Evolutionary conservation across 805 yeast genomes (phyloP).

Genomic region (Yamadazyma tumulicola): DNA sequence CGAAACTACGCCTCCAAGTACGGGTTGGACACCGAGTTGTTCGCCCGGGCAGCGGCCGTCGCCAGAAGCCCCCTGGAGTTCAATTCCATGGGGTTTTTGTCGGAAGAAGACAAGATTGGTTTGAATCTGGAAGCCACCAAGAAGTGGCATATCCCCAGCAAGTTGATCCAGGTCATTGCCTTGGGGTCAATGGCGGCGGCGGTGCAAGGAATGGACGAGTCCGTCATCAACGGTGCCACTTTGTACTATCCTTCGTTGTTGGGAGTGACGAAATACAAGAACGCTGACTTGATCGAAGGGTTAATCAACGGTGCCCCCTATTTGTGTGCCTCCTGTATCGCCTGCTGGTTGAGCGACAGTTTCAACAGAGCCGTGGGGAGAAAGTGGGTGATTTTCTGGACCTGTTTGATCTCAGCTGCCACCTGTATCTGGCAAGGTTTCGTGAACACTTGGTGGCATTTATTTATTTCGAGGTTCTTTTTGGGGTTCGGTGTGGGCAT

Average conservation of each 20-base stretch:
- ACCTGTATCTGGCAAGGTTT: conserved; percentile 72
- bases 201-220: conserved; percentile 75
- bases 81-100: conserved; percentile 52
- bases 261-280: conserved; percentile 40
- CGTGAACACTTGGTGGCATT: conserved; percentile 56
- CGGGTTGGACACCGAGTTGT: conserved; percentile 53
- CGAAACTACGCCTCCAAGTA: conserved; percentile 58
- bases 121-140: conserved; percentile 46
- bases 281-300: conserved; percentile 57
- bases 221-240: conserved; percentile 67
- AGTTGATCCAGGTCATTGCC: conserved; percentile 50
- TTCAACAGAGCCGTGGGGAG: conserved; percentile 54
- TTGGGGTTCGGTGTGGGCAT: conserved; percentile 67
- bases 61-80: conserved; percentile 57
- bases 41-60: conserved; percentile 57
- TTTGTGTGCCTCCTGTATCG: conserved; percentile 51
- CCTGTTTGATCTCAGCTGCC: conserved; percentile 54
- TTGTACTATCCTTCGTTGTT: conserved; percentile 54
- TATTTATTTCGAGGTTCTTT: conserved; percentile 56
- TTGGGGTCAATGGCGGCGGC: conserved; percentile 67
- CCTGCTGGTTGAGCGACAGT: conserved; percentile 60
- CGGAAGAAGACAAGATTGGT: conserved; percentile 43
- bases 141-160: conserved; percentile 45
- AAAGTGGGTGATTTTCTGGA: conserved; percentile 56
- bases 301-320: conserved; percentile 65